phyloP scores from a whole-genome alignment of 2,329 filamentous ascomycete species.

The Ambrosiella cleistominuta region DNA sequence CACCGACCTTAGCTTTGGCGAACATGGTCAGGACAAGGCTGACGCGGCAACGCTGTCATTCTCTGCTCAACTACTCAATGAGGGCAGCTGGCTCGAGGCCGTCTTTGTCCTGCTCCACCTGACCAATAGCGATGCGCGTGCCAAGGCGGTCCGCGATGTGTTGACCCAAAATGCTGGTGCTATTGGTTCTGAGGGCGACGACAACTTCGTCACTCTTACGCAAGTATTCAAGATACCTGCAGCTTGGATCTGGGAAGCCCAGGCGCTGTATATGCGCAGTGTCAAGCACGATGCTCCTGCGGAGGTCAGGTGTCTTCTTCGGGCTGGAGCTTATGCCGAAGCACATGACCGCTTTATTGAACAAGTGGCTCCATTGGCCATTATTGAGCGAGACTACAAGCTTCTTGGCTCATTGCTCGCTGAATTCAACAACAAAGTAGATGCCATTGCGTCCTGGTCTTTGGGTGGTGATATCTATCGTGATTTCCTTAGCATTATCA shows the following conservation, averaged over 20 bases:
- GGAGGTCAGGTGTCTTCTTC: conserved; percentile 66
- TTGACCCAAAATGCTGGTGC: conserved; percentile 53
- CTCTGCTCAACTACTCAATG: conserved; percentile 42
- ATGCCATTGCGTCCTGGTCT: conserved; percentile 54
- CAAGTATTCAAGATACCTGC: conserved; percentile 52
- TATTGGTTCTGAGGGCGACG: conserved; percentile 41
- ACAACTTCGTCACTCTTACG: conserved; percentile 38
- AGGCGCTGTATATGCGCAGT: conserved; percentile 64
- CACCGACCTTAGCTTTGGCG: conserved; percentile 34
- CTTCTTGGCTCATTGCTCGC: conserved; percentile 50
- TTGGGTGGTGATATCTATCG: conserved; percentile 65
- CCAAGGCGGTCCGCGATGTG: conserved; percentile 52
- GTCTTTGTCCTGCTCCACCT: conserved; percentile 65
- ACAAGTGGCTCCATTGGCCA: conserved; percentile 61
- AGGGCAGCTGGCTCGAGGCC: conserved; percentile 51
- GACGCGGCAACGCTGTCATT: conserved; percentile 52
- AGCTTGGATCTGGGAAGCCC: conserved; percentile 72
- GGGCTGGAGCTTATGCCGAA: conserved; percentile 57
- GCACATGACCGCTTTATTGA: conserved; percentile 71
- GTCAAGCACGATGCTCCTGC: conserved; percentile 48
- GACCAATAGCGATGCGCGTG: conserved; percentile 42
- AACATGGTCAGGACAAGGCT: conserved; percentile 38
- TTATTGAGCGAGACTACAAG: conserved; percentile 68
- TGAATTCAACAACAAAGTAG: conserved; percentile 48
- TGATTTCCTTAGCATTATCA: conserved; percentile 37